Base-by-base conservation (phyloP, 257 asterid genomes). In the Solanum chiquidenum region DNA sequence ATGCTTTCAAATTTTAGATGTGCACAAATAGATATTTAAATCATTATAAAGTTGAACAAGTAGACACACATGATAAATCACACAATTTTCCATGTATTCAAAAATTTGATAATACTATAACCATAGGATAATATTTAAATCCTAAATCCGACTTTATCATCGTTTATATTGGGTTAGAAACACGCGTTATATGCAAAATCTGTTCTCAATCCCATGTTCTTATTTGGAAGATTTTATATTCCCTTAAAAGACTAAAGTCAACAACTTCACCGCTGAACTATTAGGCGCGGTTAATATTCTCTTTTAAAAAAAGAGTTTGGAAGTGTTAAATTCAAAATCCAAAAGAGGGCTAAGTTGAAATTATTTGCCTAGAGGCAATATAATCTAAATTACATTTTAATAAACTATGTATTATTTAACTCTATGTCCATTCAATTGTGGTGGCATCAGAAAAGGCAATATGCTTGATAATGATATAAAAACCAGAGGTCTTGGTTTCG, bases 1-100 rank as follows among this genome's bases (percentile, higher is more conserved):
- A 0, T 16, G 1, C 23, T 49, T 16, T 16, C 0, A 49, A 49
- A 49, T 0, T 14, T 49, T 49, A 5, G 0, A 16, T 0, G 21
- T 49, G 3, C 0, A 49, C 0, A 49, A 5, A 49, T 49, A 52
- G 0, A 52, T 52, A 52, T 52, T 52, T 52, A 52, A 52, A 46
- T 0, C 13, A 46, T 46, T 46, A 46, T 46, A 46, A 46, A 46
- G 2, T 46, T 46, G 0, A 46, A 46, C 1, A 46, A 46, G 0
- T 52, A 52, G 0, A 52, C 1, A 0, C 3, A 16, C 9, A 52
- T 2, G 0, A 52, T 3, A 16, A 52, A 5, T 52, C 1, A 0
- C 23, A 0, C 0, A 16, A 52, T 52, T 52, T 52, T 1, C 23
- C 0, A 16, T 2, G 0, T 49, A 49, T 49, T 49, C 0, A 0